Conservation (phyloP, 2,329 filamentous ascomycete species). For the Lachnellula cervina region DNA sequence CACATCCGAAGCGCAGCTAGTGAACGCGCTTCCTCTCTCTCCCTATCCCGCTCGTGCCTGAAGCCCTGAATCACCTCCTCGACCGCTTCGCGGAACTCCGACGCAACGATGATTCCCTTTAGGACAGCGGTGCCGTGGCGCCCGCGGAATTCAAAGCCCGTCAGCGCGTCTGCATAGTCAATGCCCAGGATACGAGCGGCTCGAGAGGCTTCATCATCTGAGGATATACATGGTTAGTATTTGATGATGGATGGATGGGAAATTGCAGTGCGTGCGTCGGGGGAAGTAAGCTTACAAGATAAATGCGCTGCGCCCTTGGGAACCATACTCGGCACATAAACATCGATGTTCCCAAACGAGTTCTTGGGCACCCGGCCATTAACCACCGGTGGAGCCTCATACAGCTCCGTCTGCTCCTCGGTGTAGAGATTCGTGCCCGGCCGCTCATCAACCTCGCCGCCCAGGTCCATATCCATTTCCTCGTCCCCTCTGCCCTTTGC, state of each 20-base stretch:
- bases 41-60: constrained; percentile 58
- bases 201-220: constrained; percentile 53
- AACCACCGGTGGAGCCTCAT: constrained; percentile 70
- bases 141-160: constrained; percentile 83
- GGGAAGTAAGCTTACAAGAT: constrained; percentile 38
- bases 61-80: constrained; percentile 64
- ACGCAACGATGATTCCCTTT: constrained; percentile 70
- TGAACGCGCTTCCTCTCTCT: constrained; percentile 58
- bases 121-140: constrained; percentile 81
- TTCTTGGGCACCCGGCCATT: constrained; percentile 80
- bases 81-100: constrained; percentile 67
- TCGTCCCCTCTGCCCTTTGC: constrained; percentile 39
- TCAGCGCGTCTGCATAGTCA: constrained; percentile 85
- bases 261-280: background rate
- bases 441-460: constrained; percentile 40
- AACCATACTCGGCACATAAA: constrained; percentile 90
- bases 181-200: constrained; percentile 73
- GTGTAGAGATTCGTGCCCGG: constrained; percentile 56
- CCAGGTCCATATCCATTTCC: constrained; percentile 25
- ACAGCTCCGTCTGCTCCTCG: constrained; percentile 63
- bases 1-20: constrained; percentile 61
- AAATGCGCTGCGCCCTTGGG: constrained; percentile 77
- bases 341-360: constrained; percentile 87
- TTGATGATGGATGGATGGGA: background rate
- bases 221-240: constrained; percentile 30